phyloP scores from a whole-genome alignment of 345 rosid genomes.

The Trapa bicornis region DNA sequence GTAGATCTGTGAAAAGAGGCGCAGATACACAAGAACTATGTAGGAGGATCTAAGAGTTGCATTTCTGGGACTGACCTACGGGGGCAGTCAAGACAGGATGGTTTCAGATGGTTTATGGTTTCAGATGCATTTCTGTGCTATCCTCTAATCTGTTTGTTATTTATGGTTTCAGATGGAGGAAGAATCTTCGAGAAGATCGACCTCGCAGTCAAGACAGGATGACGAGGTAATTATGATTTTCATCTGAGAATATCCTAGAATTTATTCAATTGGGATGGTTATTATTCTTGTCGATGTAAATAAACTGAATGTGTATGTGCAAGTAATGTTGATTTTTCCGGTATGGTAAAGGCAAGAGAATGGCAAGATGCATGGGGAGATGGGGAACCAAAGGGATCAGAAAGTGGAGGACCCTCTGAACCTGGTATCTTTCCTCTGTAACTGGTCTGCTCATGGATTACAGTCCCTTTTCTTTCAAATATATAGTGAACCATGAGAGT shows the following conservation, averaged over 20 bases:
- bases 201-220: conserved; percentile 31
- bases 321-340: conserved; percentile 3
- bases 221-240: conserved; percentile 17
- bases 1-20: too few species aligned
- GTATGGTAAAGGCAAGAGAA: conserved; percentile 25
- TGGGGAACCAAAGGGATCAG: conserved; percentile 15
- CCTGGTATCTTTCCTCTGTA: conserved; percentile 22
- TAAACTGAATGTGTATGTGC: neutral
- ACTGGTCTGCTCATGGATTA: too few species aligned
- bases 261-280: neutral
- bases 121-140: too few species aligned
- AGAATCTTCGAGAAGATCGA: conserved; percentile 42
- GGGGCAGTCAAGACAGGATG: too few species aligned
- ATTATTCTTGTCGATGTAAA: too few species aligned
- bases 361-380: conserved; percentile 45
- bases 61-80: too few species aligned
- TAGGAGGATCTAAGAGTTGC: too few species aligned
- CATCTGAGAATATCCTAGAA: neutral
- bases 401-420: conserved; percentile 20
- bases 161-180: conserved; percentile 35
- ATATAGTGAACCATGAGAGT: too few species aligned
- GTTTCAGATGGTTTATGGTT: too few species aligned
- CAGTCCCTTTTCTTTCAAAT: too few species aligned
- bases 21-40: too few species aligned
- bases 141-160: neutral